phyloP scores from a whole-genome alignment of 202 grass and related monocot species.

The Digitaria exilis region DNA sequence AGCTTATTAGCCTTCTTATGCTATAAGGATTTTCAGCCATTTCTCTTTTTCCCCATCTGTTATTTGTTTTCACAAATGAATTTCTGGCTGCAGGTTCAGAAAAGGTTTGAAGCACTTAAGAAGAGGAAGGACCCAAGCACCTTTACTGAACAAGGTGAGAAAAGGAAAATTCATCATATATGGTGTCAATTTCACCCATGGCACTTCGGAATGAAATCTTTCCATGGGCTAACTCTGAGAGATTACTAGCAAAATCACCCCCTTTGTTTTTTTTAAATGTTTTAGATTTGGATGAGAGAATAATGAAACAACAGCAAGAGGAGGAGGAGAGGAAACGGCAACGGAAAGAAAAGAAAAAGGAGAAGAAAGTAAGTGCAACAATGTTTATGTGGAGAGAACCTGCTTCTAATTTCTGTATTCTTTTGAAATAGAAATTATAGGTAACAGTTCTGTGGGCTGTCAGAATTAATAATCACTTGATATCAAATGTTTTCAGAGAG shows the following conservation, averaged over 20 bases:
- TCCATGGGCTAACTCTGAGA: not conserved
- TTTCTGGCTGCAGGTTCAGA: slow-evolving; percentile 74
- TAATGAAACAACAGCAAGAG: slow-evolving; percentile 85
- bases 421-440: not conserved
- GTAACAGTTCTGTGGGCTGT: not conserved
- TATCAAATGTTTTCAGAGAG: slow-evolving; percentile 60
- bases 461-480: slow-evolving; percentile 10
- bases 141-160: slow-evolving; percentile 88
- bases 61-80: slow-evolving; percentile 26
- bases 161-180: slow-evolving; percentile 3
- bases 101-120: slow-evolving; percentile 89
- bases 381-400: not conserved
- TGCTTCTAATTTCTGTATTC: not conserved
- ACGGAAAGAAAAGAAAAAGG: slow-evolving; percentile 78
- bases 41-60: not conserved
- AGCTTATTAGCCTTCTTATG: slow-evolving; percentile 24
- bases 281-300: slow-evolving; percentile 74
- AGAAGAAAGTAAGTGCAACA: slow-evolving; percentile 71
- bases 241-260: not conserved
- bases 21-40: not conserved
- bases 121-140: slow-evolving; percentile 82
- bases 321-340: slow-evolving; percentile 72
- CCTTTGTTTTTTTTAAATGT: slow-evolving; percentile 4
- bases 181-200: not conserved
- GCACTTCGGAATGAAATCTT: not conserved